phyloP scores from a whole-genome alignment of 345 rosid species.

The thale cress (Arabidopsis thaliana) region DNA sequence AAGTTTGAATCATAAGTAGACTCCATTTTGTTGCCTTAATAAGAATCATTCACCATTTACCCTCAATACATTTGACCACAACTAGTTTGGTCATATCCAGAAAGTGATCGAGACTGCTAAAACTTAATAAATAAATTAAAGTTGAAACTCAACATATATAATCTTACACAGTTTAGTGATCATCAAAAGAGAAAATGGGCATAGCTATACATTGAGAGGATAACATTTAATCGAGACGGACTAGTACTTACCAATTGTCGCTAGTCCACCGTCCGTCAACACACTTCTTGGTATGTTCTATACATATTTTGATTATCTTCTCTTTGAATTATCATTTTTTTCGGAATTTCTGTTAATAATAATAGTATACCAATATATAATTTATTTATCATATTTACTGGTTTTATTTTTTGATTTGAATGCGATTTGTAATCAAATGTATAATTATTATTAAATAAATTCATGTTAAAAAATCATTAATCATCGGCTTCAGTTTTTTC shows the following conservation, averaged over 20 bases:
- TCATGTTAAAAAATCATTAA: not conserved
- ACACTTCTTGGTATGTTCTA: not conserved
- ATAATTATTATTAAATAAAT: not conserved
- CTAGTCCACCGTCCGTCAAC: not conserved
- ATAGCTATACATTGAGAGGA: not conserved
- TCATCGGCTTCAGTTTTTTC: not conserved
- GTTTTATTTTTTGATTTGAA: not conserved
- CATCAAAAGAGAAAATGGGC: slow-evolving; percentile 11
- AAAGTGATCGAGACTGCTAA: not conserved
- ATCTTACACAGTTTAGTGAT: slow-evolving; percentile 13
- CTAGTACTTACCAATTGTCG: not conserved
- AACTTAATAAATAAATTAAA: slow-evolving; percentile 30
- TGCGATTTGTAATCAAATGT: not conserved
- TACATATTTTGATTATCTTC: not conserved
- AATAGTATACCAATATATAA: not conserved
- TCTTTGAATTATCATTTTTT: not conserved
- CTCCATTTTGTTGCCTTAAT: slow-evolving; percentile 39
- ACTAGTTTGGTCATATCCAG: slow-evolving; percentile 36
- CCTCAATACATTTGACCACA: slow-evolving; percentile 40
- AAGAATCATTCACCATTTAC: slow-evolving; percentile 33
- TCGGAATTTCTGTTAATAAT: not conserved
- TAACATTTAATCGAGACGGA: not conserved
- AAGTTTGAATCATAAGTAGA: slow-evolving; percentile 45
- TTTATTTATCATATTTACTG: not conserved
- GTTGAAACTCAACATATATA: slow-evolving; percentile 1